Evolutionary conservation across 148 eudicot species (phyloP).

Genomic region (Silene latifolia): DNA sequence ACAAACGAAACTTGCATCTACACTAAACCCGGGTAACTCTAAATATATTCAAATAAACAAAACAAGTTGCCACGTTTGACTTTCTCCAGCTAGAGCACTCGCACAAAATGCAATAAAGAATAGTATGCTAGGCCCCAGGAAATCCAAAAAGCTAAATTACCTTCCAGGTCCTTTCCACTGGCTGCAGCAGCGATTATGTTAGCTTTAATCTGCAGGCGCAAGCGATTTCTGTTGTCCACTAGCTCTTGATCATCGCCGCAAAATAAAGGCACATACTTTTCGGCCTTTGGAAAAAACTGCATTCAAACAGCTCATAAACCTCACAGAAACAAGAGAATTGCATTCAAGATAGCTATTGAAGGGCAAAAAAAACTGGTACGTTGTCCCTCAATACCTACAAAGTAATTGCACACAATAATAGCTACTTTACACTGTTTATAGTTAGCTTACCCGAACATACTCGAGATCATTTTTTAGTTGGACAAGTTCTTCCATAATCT

Average conservation of each 20-base stretch:
- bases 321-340: neutral
- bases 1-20: neutral
- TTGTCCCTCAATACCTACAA: neutral
- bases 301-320: slow-evolving; percentile 20
- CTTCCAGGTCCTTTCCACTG: slow-evolving; percentile 96
- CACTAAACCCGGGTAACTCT: neutral
- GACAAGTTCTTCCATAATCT: slow-evolving; percentile 55
- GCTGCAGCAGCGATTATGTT: slow-evolving; percentile 85
- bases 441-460: slow-evolving; percentile 77
- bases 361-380: neutral
- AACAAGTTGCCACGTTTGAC: neutral
- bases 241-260: slow-evolving; percentile 66
- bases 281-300: slow-evolving; percentile 96
- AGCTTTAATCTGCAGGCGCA: slow-evolving; percentile 75
- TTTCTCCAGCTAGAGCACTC: neutral
- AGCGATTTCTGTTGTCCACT: slow-evolving; percentile 63
- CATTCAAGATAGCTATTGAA: slow-evolving; percentile 4
- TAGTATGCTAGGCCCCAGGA: neutral
- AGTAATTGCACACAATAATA: neutral
- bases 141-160: slow-evolving; percentile 30
- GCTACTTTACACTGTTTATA: slow-evolving; percentile 4
- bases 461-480: slow-evolving; percentile 90
- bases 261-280: slow-evolving; percentile 80
- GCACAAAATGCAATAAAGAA: neutral
- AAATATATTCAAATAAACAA: neutral